These are phyloP conservation scores for Tetrahymena elliotti DNA, from an alignment of 73 alveolate genomes.

Conservation along the genomic window DNA sequence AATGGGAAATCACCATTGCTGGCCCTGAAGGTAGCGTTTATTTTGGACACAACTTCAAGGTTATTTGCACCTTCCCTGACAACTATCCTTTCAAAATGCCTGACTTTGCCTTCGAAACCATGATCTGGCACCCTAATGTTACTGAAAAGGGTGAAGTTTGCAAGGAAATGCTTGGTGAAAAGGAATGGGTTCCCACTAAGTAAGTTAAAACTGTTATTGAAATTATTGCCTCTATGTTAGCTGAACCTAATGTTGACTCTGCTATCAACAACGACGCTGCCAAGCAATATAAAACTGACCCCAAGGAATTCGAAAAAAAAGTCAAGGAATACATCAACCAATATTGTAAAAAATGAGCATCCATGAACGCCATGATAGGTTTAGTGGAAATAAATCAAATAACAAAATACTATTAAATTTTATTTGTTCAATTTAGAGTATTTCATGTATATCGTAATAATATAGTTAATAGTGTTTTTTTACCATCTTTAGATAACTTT, in stretches of 20 bases:
- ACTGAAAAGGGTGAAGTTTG: constrained; percentile 39
- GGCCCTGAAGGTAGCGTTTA: constrained; percentile 50
- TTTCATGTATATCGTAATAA: not conserved
- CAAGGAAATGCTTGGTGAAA: constrained; percentile 11
- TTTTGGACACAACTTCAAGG: constrained; percentile 43
- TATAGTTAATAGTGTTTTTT: not conserved
- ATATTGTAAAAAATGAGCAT: not conserved
- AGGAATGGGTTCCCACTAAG: constrained; percentile 47
- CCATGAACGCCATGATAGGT: not conserved
- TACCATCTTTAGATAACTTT: not conserved
- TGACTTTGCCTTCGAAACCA: constrained; percentile 27
- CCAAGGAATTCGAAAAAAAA: constrained; percentile 8
- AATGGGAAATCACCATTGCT: constrained; percentile 40
- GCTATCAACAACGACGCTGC: constrained; percentile 44
- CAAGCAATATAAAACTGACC: constrained; percentile 29
- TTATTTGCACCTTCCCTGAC: constrained; percentile 38
- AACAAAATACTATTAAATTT: not conserved
- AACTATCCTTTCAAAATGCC: constrained; percentile 63
- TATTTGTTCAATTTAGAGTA: not conserved
- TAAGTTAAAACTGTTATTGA: constrained; percentile 35
- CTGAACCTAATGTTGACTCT: constrained; percentile 32
- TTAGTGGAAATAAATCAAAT: not conserved
- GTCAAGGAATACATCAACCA: constrained; percentile 8
- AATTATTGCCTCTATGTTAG: constrained; percentile 24
- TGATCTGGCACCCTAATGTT: constrained; percentile 49